Evolutionary conservation across 805 yeast genomes (phyloP).

Genomic region (Metschnikowia matae): DNA sequence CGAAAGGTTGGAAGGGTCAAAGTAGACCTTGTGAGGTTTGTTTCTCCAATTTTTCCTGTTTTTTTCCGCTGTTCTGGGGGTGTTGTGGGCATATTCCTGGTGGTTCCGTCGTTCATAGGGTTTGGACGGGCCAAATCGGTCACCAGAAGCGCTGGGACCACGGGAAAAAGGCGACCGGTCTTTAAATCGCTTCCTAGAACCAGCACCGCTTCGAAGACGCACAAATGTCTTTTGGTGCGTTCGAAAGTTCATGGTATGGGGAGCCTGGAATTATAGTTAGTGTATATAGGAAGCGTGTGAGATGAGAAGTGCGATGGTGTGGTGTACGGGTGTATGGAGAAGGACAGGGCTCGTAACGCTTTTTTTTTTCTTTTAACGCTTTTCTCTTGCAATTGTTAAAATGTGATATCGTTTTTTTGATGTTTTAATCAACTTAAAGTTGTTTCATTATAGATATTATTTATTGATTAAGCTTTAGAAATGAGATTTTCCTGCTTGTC

Average conservation of each 20-base stretch:
- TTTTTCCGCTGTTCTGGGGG: not conserved
- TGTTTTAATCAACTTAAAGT: no score
- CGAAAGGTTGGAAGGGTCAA: slow-evolving; percentile 14
- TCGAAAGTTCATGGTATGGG: not conserved
- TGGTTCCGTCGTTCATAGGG: not conserved
- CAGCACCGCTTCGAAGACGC: not conserved
- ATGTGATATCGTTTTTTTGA: no score
- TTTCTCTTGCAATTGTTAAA: no score
- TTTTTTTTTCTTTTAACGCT: no score
- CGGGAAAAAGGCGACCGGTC: not conserved
- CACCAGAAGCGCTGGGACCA: not conserved
- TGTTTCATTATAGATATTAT: no score
- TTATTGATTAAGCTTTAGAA: no score
- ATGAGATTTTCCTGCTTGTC: no score
- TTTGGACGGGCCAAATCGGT: not conserved
- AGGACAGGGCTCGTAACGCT: no score
- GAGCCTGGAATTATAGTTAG: no score
- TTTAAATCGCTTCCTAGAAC: not conserved
- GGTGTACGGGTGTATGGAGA: no score
- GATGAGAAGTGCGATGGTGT: no score
- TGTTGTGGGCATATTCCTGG: not conserved
- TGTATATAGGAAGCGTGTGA: no score
- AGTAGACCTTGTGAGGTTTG: slow-evolving; percentile 7
- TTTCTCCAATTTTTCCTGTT: not conserved
- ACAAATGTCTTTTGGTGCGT: not conserved